Conservation (phyloP, 2,329 filamentous ascomycete species). For the Sordariomycetes sp. region DNA sequence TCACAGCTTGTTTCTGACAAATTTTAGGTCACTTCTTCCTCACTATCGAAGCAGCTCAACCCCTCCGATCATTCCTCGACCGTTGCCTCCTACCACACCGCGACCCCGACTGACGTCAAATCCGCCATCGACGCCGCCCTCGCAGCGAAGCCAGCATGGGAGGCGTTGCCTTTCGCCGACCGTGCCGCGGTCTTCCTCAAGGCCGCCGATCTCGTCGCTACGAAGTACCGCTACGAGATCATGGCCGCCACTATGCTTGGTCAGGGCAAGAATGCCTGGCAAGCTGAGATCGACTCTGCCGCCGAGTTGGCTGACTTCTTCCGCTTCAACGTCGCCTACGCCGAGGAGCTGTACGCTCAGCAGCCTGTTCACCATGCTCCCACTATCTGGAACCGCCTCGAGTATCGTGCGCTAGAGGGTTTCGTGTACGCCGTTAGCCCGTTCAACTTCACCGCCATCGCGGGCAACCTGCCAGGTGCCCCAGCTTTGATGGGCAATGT, state of each 20-base stretch:
- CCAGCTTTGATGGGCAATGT: conserved; percentile 91
- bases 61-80: conserved; percentile 69
- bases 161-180: conserved; percentile 78
- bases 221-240: conserved; percentile 92
- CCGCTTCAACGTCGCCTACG: conserved; percentile 89
- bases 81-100: conserved; percentile 79
- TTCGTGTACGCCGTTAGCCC: conserved; percentile 93
- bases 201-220: conserved; percentile 81
- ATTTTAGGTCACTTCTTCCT: conserved; percentile 54
- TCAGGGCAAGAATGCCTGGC: conserved; percentile 97
- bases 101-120: conserved; percentile 65
- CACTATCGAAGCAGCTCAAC: conserved; percentile 64
- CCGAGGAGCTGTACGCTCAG: conserved; percentile 79
- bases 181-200: conserved; percentile 91
- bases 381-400: conserved; percentile 85
- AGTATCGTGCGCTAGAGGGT: conserved; percentile 83
- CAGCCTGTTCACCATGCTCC: conserved; percentile 78
- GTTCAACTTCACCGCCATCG: conserved; percentile 97
- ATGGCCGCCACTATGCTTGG: conserved; percentile 95
- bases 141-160: conserved; percentile 80
- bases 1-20: conserved; percentile 1
- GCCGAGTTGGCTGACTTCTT: conserved; percentile 91
- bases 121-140: conserved; percentile 77
- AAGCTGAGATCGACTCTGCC: conserved; percentile 95
- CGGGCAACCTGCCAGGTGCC: conserved; percentile 72